A percentile compares a stretch with the other conserved stretches of the same genome.
Evolutionary conservation across 805 yeast species (phyloP).

Genomic region (Candida succiphila): DNA sequence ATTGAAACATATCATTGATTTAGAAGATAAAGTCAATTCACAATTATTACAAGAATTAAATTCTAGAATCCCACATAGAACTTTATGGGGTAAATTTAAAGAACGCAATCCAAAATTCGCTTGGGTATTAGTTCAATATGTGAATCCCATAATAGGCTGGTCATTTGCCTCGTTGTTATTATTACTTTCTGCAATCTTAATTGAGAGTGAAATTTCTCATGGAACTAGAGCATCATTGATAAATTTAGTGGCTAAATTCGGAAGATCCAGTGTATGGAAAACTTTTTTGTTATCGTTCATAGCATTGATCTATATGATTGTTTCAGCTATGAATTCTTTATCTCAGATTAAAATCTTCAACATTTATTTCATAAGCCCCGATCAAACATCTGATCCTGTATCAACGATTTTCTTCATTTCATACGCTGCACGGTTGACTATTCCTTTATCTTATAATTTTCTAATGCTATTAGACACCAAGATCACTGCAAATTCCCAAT

Average conservation of each 20-base stretch:
- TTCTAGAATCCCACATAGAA: constrained; percentile 14
- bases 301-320: constrained; percentile 55
- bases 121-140: constrained; percentile 28
- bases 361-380: constrained; percentile 60
- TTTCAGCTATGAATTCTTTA: constrained; percentile 56
- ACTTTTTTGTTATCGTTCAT: constrained; percentile 32
- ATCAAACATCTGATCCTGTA: constrained; percentile 62
- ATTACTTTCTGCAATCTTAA: constrained; percentile 38
- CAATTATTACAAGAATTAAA: constrained; percentile 19
- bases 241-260: constrained; percentile 29
- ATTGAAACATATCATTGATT: constrained; percentile 34
- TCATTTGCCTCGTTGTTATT: constrained; percentile 31
- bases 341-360: constrained; percentile 63
- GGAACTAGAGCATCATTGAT: constrained; percentile 57
- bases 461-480: constrained; percentile 44
- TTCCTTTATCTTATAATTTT: constrained; percentile 75
- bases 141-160: constrained; percentile 38
- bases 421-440: constrained; percentile 72
- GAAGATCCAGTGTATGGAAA: constrained; percentile 10
- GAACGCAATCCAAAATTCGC: constrained; percentile 25
- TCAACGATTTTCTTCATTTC: constrained; percentile 70
- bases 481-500: constrained; percentile 28
- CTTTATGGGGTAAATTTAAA: neutral
- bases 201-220: constrained; percentile 71
- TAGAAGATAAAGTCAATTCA: constrained; percentile 51